Evolutionary conservation across 805 yeast species (phyloP).

Genomic region (Barnettozyma vustinii): DNA sequence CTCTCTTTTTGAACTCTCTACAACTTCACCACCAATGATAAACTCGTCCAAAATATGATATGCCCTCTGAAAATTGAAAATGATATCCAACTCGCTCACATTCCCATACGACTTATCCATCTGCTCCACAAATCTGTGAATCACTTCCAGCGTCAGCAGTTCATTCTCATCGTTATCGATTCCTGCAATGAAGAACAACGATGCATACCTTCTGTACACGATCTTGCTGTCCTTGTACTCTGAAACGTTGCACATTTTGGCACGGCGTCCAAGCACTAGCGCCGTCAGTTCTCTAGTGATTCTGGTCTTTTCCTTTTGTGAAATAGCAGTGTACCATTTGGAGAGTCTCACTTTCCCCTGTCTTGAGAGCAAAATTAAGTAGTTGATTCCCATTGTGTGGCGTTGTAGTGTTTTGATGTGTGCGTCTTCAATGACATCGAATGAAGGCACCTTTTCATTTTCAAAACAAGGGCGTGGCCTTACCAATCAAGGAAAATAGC

Average conservation of each 20-base stretch:
- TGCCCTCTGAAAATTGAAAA: slow-evolving; percentile 91
- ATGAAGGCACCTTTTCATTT: too few species aligned
- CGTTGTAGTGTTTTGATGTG: background rate
- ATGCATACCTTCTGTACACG: slow-evolving; percentile 89
- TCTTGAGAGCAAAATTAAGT: slow-evolving; percentile 75
- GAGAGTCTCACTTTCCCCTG: slow-evolving; percentile 93
- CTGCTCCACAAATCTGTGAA: slow-evolving; percentile 92
- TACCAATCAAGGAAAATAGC: background rate
- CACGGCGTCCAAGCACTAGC: slow-evolving; percentile 73
- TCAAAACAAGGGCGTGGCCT: background rate
- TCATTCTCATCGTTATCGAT: slow-evolving; percentile 83
- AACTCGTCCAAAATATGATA: slow-evolving; percentile 89
- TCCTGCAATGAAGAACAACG: slow-evolving; percentile 85
- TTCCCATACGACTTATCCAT: slow-evolving; percentile 95
- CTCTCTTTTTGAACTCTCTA: slow-evolving; percentile 78
- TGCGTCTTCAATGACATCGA: background rate
- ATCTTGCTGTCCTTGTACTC: slow-evolving; percentile 57
- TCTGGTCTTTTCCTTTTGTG: slow-evolving; percentile 82
- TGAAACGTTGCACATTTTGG: slow-evolving; percentile 70
- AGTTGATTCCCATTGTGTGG: slow-evolving; percentile 63
- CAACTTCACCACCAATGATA: slow-evolving; percentile 79
- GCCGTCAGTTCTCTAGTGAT: slow-evolving; percentile 84
- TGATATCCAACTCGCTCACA: slow-evolving; percentile 94
- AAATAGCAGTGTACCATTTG: slow-evolving; percentile 84
- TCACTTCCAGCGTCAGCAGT: slow-evolving; percentile 73